Conservation (phyloP, 75 land plant genomes). For the Azolla pinnata region DNA sequence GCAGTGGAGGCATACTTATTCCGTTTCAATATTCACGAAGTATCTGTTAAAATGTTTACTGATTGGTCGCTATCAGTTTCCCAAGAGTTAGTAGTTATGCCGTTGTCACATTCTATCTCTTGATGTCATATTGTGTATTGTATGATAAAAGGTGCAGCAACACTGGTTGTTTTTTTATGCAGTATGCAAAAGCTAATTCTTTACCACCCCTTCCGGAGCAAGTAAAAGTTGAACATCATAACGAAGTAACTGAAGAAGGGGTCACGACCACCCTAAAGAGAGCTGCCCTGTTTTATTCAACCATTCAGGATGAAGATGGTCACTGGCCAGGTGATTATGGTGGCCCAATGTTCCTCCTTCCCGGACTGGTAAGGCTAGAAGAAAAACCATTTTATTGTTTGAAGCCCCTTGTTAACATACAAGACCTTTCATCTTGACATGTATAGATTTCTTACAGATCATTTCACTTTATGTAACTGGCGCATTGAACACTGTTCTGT, state of each 20-base stretch:
- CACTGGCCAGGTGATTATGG: conserved; percentile 97
- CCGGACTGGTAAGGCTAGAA: conserved; percentile 64
- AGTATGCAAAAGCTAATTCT: conserved; percentile 64
- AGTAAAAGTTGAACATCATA: conserved; percentile 36
- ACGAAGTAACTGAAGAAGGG: conserved; percentile 45
- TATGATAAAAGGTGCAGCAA: no score
- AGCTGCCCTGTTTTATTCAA: conserved; percentile 43
- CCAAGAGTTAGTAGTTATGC: no score
- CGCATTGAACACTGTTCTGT: conserved; percentile 60
- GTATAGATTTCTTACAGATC: conserved; percentile 40
- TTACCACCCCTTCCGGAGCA: conserved; percentile 19
- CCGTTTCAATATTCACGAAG: no score
- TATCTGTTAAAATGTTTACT: no score
- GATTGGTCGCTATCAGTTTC: no score
- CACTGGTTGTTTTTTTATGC: conserved; percentile 6
- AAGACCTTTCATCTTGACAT: background rate
- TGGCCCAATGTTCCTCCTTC: conserved; percentile 84
- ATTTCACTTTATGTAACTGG: conserved; percentile 71
- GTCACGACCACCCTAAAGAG: conserved; percentile 42
- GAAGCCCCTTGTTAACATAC: conserved; percentile 2
- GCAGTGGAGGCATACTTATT: no score
- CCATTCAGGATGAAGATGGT: conserved; percentile 77
- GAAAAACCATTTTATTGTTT: no score
- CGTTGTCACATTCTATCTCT: no score
- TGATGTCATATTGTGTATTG: background rate